These are phyloP conservation scores for Raphanus sativus DNA, from an alignment of 345 rosid species.

Conservation along the genomic window DNA sequence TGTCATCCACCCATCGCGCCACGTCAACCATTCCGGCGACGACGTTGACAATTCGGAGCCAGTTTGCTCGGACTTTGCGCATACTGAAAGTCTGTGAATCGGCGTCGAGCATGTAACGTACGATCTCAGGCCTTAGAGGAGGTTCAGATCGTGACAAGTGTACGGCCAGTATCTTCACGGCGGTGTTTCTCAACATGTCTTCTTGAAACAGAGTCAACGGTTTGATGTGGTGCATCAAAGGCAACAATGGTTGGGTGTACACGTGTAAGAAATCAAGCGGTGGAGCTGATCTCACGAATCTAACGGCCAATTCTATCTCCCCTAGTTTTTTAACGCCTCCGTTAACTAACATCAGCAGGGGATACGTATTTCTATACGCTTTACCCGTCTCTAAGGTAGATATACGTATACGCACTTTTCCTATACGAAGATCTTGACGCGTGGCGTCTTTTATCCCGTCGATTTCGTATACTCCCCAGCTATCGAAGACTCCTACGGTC, in stretches of 20 bases:
- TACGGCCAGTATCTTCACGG: conserved; percentile 57
- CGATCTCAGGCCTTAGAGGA: conserved; percentile 60
- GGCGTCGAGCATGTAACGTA: conserved; percentile 70
- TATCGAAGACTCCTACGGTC: conserved; percentile 75
- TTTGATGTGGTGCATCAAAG: conserved; percentile 77
- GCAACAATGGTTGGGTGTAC: conserved; percentile 70
- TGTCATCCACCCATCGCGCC: conserved; percentile 76
- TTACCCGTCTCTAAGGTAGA: conserved; percentile 66
- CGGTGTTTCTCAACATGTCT: conserved; percentile 48
- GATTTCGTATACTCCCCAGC: conserved; percentile 50
- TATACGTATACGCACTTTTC: conserved; percentile 73
- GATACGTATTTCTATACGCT: conserved; percentile 64
- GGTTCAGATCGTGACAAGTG: conserved; percentile 82
- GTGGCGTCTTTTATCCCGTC: conserved; percentile 46
- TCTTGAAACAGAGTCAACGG: conserved; percentile 54
- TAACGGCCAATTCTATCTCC: conserved; percentile 67
- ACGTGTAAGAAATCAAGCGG: conserved; percentile 79
- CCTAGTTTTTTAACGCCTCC: conserved; percentile 72
- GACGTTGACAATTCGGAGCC: conserved; percentile 69
- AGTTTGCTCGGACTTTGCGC: conserved; percentile 80
- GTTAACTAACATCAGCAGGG: conserved; percentile 54
- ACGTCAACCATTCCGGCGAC: conserved; percentile 54
- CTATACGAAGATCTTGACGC: conserved; percentile 65
- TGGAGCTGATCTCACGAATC: conserved; percentile 65
- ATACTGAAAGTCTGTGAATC: conserved; percentile 70